Base-by-base conservation (phyloP, 805 yeast genomes). In the Metschnikowia santaceciliae region DNA sequence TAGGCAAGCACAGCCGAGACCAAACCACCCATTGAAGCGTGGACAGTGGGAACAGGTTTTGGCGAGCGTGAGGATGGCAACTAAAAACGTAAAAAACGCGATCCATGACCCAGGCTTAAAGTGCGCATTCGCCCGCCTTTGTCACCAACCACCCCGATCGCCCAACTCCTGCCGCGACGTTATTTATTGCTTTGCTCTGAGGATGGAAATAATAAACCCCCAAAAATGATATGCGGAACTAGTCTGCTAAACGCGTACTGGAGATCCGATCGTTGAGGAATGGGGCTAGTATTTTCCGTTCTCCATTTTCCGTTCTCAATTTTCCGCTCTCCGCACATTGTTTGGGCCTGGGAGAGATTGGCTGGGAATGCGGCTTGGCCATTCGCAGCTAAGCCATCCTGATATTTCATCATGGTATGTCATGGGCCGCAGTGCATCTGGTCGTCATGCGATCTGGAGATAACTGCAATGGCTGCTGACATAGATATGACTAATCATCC, bases 381-480 rank as follows among this genome's bases (percentile, higher is more conserved):
- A 23, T 22, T 39, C 42, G 42, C 42, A 22, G 32, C 42, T 39
- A n/a, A 23, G 42, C 42, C 32, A 39, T 39, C 32, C 42, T 14
- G 15, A 17, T 32, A 39, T 39, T 39, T 23, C 19, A 22, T 20
- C 4, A 20, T n/a, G 40, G 30, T 6, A 37, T 17, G 39, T 6
- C 14, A 20, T 17, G n/a, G 8, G 40, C n/a, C 15, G 26, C 26
- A 19, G 40, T 37, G 40, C 40, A 20, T 36, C 7, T 17, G 6
- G 13, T 17, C 13, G 6, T 36, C 39, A 36, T 36, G 39, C 39
- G n/a, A 36, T 17, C 20, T 36, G 39, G 8, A n/a, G 5, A 6
- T 14, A 19, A 19, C 11, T 36, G 39, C 39, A 20, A 19, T 36
- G 13, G 19, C 19, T 20, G 15, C 13, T 17, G 36, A 34, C 11